Conservation (phyloP, 176 grass and related monocot species). For the Cenchrus purpureus region DNA sequence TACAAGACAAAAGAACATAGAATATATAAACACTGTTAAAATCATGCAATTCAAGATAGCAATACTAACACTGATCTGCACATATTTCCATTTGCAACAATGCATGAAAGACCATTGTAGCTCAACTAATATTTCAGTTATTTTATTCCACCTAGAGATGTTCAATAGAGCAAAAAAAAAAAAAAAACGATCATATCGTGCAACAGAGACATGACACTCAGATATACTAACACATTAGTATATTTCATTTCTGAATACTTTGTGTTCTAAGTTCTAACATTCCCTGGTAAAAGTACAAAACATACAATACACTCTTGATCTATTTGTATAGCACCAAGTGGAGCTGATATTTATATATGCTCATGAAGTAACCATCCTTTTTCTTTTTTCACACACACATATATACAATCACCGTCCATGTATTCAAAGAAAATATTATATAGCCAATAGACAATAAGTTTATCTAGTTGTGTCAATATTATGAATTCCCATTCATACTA, state of each 20-base stretch:
- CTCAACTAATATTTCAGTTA: slow-evolving; percentile 19
- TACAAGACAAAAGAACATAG: slow-evolving; percentile 19
- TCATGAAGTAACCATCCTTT: not conserved
- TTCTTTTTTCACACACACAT: not conserved
- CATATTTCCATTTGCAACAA: slow-evolving; percentile 20
- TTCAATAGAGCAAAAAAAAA: slow-evolving; percentile 19
- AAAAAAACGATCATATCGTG: slow-evolving; percentile 9
- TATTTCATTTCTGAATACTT: not conserved
- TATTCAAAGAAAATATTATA: not conserved
- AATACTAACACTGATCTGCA: not conserved
- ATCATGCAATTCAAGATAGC: slow-evolving; percentile 14
- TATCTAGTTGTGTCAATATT: not conserved
- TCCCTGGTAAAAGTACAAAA: not conserved
- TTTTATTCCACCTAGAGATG: not conserved
- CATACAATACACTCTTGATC: slow-evolving; percentile 3
- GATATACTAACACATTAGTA: not conserved
- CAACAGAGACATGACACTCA: not conserved
- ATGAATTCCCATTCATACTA: not conserved
- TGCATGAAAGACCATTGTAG: slow-evolving; percentile 4
- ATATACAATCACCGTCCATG: not conserved
- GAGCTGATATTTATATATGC: not conserved
- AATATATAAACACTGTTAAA: slow-evolving; percentile 18
- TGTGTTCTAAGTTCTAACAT: not conserved
- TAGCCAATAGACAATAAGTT: not conserved
- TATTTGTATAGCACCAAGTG: not conserved